A percentile compares a stretch with the other conserved stretches of the same genome.
Evolutionary conservation across 148 eudicot genomes (phyloP).

Genomic region (Cornus kousa): DNA sequence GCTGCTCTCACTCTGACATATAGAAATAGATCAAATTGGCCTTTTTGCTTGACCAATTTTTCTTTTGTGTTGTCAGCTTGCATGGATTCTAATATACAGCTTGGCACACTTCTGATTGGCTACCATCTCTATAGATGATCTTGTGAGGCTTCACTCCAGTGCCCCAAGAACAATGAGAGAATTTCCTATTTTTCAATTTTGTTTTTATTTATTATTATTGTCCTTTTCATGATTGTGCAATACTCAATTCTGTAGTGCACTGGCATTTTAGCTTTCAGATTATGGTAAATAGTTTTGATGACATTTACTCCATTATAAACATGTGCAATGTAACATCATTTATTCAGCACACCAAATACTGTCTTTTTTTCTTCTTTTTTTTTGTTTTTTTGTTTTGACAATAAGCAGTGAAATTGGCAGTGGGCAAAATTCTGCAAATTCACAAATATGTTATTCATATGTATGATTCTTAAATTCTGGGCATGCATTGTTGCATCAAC

Average conservation of each 20-base stretch:
- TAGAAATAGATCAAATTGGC: neutral
- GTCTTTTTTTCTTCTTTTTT: no score
- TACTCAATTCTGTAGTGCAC: neutral
- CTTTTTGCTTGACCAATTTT: constrained; percentile 8
- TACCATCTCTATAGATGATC: neutral
- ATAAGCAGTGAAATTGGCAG: no score
- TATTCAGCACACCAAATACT: no score
- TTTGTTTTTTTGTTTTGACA: no score
- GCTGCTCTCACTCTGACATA: neutral
- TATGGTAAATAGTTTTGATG: constrained; percentile 3
- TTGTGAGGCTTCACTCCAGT: constrained; percentile 3
- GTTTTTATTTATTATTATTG: neutral
- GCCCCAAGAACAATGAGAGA: constrained; percentile 1
- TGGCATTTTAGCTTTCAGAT: neutral
- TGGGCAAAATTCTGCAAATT: no score
- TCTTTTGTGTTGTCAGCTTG: constrained; percentile 47
- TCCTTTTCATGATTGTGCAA: constrained; percentile 3
- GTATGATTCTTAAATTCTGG: no score
- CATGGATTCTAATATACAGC: constrained; percentile 95
- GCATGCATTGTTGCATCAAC: no score
- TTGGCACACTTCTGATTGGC: constrained; percentile 75
- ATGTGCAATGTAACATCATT: no score
- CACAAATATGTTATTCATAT: no score
- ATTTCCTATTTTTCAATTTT: neutral
- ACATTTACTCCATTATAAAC: neutral